Evolutionary conservation across 768 basidiomycete genomes (phyloP).

Genomic region (Lentinula edodes): DNA sequence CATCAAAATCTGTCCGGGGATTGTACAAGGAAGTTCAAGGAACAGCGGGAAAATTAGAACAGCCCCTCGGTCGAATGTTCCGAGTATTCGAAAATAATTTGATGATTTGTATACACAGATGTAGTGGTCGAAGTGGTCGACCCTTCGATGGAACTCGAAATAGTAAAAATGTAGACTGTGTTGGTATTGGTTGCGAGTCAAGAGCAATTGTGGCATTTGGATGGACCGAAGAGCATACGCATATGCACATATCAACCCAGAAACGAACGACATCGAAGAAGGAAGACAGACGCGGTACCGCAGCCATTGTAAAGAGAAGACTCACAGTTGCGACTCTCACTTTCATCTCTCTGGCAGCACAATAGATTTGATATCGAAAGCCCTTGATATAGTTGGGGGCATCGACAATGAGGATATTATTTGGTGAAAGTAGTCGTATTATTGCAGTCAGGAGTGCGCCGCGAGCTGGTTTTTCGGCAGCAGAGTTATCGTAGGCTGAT

Average conservation of each 20-base stretch:
- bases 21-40: neutral
- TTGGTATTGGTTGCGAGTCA: no score
- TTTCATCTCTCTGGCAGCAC: constrained; percentile 85
- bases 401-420: constrained; percentile 85
- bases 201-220: no score
- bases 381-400: constrained; percentile 97
- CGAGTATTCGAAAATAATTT: neutral
- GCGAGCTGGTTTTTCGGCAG: constrained; percentile 83
- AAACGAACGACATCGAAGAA: neutral
- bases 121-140: neutral
- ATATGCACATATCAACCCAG: neutral
- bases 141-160: neutral
- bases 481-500: constrained; percentile 64
- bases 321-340: constrained; percentile 83
- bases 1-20: neutral
- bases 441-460: constrained; percentile 79
- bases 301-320: constrained; percentile 11
- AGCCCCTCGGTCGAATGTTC: neutral
- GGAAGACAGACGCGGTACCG: neutral
- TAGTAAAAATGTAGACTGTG: neutral
- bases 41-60: neutral
- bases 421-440: constrained; percentile 63
- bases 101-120: neutral
- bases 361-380: constrained; percentile 97
- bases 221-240: no score